Conservation (phyloP, 1,139 yeast genomes). For the Kurtzmaniella quercitrusa region DNA sequence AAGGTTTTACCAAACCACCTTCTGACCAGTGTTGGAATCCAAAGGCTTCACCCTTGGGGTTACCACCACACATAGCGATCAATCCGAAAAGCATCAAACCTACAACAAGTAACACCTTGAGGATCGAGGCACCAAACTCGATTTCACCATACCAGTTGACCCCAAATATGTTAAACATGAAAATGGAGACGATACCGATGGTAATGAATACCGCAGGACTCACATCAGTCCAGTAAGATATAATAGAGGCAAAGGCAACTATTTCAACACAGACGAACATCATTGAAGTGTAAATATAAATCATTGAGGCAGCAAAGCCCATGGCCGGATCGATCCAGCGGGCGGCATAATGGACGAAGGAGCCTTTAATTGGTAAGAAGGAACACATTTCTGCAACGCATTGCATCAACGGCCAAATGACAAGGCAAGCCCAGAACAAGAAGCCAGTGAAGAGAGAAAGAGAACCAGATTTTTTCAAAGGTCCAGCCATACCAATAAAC, state of each 20-base stretch:
- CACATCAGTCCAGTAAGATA: conserved; percentile 37
- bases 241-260: conserved; percentile 31
- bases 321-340: conserved; percentile 39
- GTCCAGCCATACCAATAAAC: conserved; percentile 33
- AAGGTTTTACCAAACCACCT: conserved; percentile 32
- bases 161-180: conserved; percentile 30
- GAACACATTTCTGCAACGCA: conserved; percentile 39
- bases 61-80: conserved; percentile 39
- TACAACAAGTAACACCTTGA: conserved; percentile 34
- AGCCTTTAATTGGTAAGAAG: conserved; percentile 36
- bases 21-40: conserved; percentile 34
- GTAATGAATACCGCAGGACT: conserved; percentile 35
- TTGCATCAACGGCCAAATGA: conserved; percentile 40
- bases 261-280: conserved; percentile 38
- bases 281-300: conserved; percentile 32
- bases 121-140: conserved; percentile 33
- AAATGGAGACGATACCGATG: conserved; percentile 22
- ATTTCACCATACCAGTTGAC: conserved; percentile 40
- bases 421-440: conserved; percentile 27
- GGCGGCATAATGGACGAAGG: conserved; percentile 33
- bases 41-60: conserved; percentile 31
- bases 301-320: conserved; percentile 35
- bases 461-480: conserved; percentile 34
- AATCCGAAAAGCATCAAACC: conserved; percentile 38
- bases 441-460: conserved; percentile 34